phyloP scores from a whole-genome alignment of 805 yeast species.

The Lipomyces mesembrius region DNA sequence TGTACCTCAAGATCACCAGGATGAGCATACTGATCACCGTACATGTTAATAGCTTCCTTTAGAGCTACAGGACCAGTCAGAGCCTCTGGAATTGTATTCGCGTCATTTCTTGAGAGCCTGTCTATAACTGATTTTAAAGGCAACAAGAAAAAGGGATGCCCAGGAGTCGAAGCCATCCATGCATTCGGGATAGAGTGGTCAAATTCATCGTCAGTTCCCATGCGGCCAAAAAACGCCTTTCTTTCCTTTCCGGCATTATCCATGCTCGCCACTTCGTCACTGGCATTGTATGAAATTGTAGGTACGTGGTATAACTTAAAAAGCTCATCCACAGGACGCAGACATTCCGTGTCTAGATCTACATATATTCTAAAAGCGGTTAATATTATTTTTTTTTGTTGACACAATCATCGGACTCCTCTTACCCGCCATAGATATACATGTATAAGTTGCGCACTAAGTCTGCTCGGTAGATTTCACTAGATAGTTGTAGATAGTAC shows the following conservation, averaged over 20 bases:
- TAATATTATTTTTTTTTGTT: too few relatives aligned
- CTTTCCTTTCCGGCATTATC: too few relatives aligned
- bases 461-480: not conserved
- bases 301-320: not conserved
- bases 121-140: not conserved
- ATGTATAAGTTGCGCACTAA: not conserved
- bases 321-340: not conserved
- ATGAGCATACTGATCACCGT: not conserved
- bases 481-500: not conserved
- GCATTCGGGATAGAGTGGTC: conserved; percentile 5
- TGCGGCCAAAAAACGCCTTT: not conserved
- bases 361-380: not conserved
- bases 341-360: not conserved
- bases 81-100: not conserved
- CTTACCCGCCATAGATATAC: not conserved
- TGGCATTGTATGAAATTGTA: not conserved
- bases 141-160: not conserved
- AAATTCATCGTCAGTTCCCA: conserved; percentile 1
- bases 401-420: too few relatives aligned
- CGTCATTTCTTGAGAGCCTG: not conserved
- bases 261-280: not conserved
- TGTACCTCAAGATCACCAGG: too few relatives aligned
- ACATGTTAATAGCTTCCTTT: not conserved
- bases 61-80: not conserved
- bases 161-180: conserved; percentile 1